Evolutionary conservation across 441 rosid species (phyloP), one percentile per base, ranked within the genome.

Genomic region (Melastoma candidum): DNA sequence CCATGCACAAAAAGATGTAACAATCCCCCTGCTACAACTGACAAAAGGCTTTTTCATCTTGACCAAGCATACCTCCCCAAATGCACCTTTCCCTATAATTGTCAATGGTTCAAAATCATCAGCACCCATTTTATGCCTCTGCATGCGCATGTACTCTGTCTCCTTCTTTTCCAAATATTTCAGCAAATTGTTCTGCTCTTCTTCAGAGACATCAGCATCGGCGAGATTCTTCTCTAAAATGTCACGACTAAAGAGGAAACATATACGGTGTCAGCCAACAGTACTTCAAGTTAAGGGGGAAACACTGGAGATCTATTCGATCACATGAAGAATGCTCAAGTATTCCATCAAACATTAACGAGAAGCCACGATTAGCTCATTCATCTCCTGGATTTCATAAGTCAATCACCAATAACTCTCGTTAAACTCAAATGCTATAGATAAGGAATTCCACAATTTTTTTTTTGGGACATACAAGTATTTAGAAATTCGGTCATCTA

Each of bases 11-110:
- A 29, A 17, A 29, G 5, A 29, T 29, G 36, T 29, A 29, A 29
- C 36, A 29, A 29, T 32, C 5, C 41, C 41, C 8, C 41, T 8
- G 41, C 41, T 32, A 32, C 5, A 6, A 32, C 41, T 32, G 41
- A 32, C 8, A 32, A 32, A 4, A 32, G 41, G 41, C 5, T 3
- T 14, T 52, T 24, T 4, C 26, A 52, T 52, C 39, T 32, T 45
- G 7, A 24, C 11, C 12, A 17, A 11, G 46, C 26, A 52, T 49
- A 89, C 97, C 97, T 90, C 97, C 57, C 97, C 97, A 62, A 90
- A 90, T 60, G 95, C 97, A 39, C 97, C 97, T 73, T 86, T 90
- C 55, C 97, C 97, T 76, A 90, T 90, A 95, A 90, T 90, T 49
- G 97, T 89, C 81, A 89, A 75, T 29, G 90, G 95, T 76, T 89